Base-by-base conservation (phyloP, 345 rosid species). In the Conringia planisiliqua region DNA sequence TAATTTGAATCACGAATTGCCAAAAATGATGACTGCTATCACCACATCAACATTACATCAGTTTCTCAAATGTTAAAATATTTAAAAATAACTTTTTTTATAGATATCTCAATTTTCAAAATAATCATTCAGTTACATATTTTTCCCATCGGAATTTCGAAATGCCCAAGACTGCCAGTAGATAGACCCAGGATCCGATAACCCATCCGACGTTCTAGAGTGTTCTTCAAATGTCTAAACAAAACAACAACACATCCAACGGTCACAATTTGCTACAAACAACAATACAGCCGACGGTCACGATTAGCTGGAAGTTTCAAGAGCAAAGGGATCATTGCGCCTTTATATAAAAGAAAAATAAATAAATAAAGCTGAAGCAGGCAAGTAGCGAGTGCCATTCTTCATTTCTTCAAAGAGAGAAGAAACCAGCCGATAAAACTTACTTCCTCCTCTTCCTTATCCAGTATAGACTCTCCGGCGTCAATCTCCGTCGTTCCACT, bases 211-310 rank as follows among this genome's bases (percentile, higher is more conserved):
- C 46, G 64, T 76, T 75, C 63, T 42, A 42, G 74, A 76, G 17
- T 62, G 47, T 60, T 68, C 68, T 50, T 60, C 62, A n/a, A 18
- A 10, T 26, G 35, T 27, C 33, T 17, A 11, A 66, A 48, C 46
- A 36, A 50, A 55, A 65, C 56, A 40, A 14, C 43, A 42, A 17
- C 7, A 29, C 24, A 73, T 66, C 72, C 66, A 35, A 74, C 66
- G 72, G 78, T 36, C 13, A 57, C 4, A 59, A 57, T 74, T 17
- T 2, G 40, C 40, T 7, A 38, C 35, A 14, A 42, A 61, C 57
- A 39, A 22, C 46, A 47, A 24, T 10, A 38, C 33, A 75, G 51
- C 74, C 70, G 32, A 75, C 74, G 69, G 74, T 32, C 12, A 62
- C 10, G 63, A 75, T 68, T 16, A 32, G 22, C 16, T 67, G 14